Percentiles rank a stretch among this genome's conserved stretches.
Evolutionary conservation across 225 moss, liverwort and hornwort genomes (phyloP).

Genomic region (Bryoerythrophyllum caledonicum): DNA sequence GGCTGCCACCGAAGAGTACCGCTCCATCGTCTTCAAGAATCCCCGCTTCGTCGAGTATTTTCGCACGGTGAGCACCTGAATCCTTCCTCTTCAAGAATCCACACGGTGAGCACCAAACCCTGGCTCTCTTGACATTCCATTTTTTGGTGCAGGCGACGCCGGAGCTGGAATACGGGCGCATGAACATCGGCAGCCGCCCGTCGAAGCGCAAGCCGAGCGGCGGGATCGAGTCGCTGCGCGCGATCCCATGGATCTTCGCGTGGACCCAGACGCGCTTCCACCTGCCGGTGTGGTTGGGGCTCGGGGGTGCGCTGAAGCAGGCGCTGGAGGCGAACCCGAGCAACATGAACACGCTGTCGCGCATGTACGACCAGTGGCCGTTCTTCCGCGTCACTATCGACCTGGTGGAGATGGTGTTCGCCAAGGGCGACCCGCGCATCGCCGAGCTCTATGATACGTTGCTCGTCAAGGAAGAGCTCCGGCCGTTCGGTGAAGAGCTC

Average conservation of each 20-base stretch:
- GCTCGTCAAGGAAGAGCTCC: conserved; percentile 57
- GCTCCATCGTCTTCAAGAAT: conserved; percentile 75
- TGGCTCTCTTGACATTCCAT: too few species aligned
- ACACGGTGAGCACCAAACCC: too few species aligned
- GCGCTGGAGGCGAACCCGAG: conserved; percentile 28
- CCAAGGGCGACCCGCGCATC: conserved; percentile 58
- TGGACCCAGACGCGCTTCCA: conserved; percentile 68
- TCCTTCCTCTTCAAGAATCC: background rate
- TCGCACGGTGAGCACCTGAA: conserved; percentile 52
- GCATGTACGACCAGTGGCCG: conserved; percentile 69
- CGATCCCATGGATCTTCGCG: conserved; percentile 65
- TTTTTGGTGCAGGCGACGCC: conserved; percentile 32
- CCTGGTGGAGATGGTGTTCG: conserved; percentile 66
- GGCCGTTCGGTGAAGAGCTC: conserved; percentile 48
- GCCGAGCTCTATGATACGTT: conserved; percentile 55
- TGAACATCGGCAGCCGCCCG: conserved; percentile 63
- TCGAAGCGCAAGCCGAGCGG: conserved; percentile 58
- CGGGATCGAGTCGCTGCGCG: conserved; percentile 56
- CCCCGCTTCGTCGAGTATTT: conserved; percentile 90
- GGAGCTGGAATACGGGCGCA: conserved; percentile 60
- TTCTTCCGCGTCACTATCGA: conserved; percentile 67
- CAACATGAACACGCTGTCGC: conserved; percentile 43
- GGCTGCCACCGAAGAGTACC: conserved; percentile 83
- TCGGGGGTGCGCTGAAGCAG: conserved; percentile 40
- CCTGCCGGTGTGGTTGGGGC: conserved; percentile 59